Evolutionary conservation across 108 stramenopile genomes (phyloP), one percentile per base, ranked within the genome.

Genomic region (Skeletonema potamos): DNA sequence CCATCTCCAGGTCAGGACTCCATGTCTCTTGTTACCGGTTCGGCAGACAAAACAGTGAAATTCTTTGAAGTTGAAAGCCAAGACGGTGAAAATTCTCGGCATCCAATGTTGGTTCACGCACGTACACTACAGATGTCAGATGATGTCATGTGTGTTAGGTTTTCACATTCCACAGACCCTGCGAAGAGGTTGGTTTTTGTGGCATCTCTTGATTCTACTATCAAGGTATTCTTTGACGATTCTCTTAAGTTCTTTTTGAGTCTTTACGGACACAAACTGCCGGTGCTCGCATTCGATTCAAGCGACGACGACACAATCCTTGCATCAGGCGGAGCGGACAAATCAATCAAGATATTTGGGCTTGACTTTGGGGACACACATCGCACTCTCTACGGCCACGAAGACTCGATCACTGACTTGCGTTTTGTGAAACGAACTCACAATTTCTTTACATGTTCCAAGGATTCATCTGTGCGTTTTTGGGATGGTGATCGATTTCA

Each of bases 331-430:
- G 96, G 95, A 24, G 97, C 99, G 4, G 99, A 99, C 84, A 99
- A 99, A 75, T 96, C 95, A 24, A 83, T 99, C 30, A 99, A 99
- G 72, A 86, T 99, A 44, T 99, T 97, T 97, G 99, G 99, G 24
- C 82, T 99, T 26, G 99, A 99, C 66, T 99, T 99, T 79, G 99
- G 99, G 37, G 99, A 99, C 71, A 98, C 97, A 29, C 99, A 99
- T 80, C 86, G 96, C 28, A 96, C 95, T 33, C 75, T 99, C 27
- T 87, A 97, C 71, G 99, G 97, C n/a, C 99, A 99, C 75, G 85
- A 93, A 61, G 99, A 98, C 68, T 92, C 96, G 13, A 89, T 99
- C 41, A 99, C 97, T 41, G 88, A 93, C 67, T 61, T 99, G 29
- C 58, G 81, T 26, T 99, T 97, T 67, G 86, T 96, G 11, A 82